Evolutionary conservation across 2,329 filamentous ascomycete genomes (phyloP).

Genomic region (Pseudopyrenochaeta lycopersici): DNA sequence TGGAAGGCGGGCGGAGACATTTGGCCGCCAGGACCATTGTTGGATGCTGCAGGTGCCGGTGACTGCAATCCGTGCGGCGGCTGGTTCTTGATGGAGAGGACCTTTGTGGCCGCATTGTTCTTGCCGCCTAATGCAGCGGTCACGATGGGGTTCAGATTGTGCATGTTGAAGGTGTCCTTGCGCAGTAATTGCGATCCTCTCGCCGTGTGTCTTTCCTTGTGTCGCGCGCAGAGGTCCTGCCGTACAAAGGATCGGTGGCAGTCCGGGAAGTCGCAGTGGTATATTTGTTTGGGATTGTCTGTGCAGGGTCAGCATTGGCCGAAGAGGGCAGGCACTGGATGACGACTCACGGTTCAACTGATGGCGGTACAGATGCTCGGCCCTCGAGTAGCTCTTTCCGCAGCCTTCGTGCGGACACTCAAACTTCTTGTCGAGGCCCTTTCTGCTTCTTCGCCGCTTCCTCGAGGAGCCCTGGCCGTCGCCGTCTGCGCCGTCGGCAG

Average conservation of each 20-base stretch:
- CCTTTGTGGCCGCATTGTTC: slow-evolving; percentile 31
- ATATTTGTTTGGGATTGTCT: slow-evolving; percentile 95
- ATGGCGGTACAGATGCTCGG: slow-evolving; percentile 95
- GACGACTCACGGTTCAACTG: slow-evolving; percentile 85
- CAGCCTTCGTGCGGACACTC: slow-evolving; percentile 83
- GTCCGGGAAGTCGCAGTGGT: slow-evolving; percentile 89
- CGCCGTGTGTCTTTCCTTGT: slow-evolving; percentile 60
- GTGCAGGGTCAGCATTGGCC: slow-evolving; percentile 19
- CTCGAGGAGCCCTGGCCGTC: slow-evolving; percentile 47
- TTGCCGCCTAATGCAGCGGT: slow-evolving; percentile 49
- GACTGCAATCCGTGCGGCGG: slow-evolving; percentile 41
- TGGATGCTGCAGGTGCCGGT: slow-evolving; percentile 37
- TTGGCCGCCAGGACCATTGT: slow-evolving; percentile 31
- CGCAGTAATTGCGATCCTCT: slow-evolving; percentile 80
- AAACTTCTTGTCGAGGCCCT: slow-evolving; percentile 77
- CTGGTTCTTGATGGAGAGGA: slow-evolving; percentile 20
- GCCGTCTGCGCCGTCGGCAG: slow-evolving; percentile 34
- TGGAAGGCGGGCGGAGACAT: slow-evolving; percentile 48
- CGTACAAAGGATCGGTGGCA: slow-evolving; percentile 92
- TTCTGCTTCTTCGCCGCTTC: slow-evolving; percentile 75
- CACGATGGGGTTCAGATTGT: slow-evolving; percentile 56
- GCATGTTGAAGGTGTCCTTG: slow-evolving; percentile 71
- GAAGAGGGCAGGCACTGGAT: not conserved
- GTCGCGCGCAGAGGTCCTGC: slow-evolving; percentile 84
- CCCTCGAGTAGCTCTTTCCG: slow-evolving; percentile 94